Percentiles rank a stretch among this genome's conserved stretches.
Evolutionary conservation across 139 green algal genomes (phyloP).

Genomic region (Volvox africanus): DNA sequence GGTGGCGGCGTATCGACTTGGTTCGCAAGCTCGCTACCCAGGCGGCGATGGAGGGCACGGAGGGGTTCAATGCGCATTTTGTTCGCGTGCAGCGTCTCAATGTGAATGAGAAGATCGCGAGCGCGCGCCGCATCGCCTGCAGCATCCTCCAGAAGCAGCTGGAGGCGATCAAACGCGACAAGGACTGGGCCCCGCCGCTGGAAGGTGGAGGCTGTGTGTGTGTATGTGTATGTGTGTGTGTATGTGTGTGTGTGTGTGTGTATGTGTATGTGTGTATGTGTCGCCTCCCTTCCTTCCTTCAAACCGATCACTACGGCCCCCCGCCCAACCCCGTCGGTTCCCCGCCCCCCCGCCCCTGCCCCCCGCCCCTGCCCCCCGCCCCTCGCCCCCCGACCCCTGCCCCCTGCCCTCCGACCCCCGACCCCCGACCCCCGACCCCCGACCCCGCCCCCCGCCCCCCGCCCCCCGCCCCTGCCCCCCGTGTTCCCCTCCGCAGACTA

Average conservation of each 20-base stretch:
- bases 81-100: conserved; percentile 43
- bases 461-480: not conserved
- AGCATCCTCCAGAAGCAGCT: conserved; percentile 41
- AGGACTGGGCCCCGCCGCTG: conserved; percentile 1
- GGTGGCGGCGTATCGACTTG: conserved; percentile 49
- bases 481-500: conserved; percentile 12
- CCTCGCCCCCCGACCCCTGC: not conserved
- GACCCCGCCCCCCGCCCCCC: too few relatives aligned
- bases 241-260: not conserved
- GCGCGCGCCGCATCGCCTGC: not conserved
- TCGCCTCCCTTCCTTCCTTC: too few relatives aligned
- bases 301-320: too few relatives aligned
- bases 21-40: conserved; percentile 43
- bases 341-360: not conserved
- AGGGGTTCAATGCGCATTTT: conserved; percentile 45
- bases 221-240: not conserved
- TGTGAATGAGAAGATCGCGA: conserved; percentile 36
- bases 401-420: not conserved
- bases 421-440: not conserved
- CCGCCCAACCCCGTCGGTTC: too few relatives aligned
- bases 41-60: conserved; percentile 43
- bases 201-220: not conserved
- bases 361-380: not conserved
- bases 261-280: too few relatives aligned
- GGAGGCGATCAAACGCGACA: conserved; percentile 26